phyloP scores from a whole-genome alignment of 345 rosid genomes.

The Balakata baccata region DNA sequence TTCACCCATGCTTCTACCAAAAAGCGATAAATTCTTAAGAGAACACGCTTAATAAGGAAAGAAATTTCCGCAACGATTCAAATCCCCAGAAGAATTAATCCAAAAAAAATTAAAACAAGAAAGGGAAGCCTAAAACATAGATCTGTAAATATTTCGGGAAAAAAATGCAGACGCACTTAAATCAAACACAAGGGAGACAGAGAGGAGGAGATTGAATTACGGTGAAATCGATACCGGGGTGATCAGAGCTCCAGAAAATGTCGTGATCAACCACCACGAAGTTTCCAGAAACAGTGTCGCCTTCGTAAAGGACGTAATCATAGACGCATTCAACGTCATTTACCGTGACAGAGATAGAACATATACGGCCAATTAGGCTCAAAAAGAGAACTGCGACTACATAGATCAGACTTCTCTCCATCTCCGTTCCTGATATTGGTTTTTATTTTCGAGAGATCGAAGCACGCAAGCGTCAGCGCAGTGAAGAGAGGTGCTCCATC shows the following conservation, averaged over 20 bases:
- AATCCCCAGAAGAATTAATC: neutral
- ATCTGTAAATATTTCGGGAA: neutral
- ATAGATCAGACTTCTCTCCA: slow-evolving; percentile 32
- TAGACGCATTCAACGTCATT: slow-evolving; percentile 82
- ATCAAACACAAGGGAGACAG: neutral
- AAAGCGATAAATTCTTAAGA: neutral
- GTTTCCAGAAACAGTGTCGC: slow-evolving; percentile 83
- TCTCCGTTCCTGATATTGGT: slow-evolving; percentile 7
- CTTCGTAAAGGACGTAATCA: slow-evolving; percentile 91
- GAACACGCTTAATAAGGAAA: neutral
- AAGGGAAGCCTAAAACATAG: neutral
- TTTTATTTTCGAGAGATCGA: neutral
- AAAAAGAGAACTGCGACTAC: slow-evolving; percentile 35
- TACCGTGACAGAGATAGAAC: slow-evolving; percentile 84
- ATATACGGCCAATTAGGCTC: slow-evolving; percentile 40
- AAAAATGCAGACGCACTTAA: too few species aligned
- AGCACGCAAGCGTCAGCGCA: neutral
- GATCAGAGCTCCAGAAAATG: slow-evolving; percentile 97
- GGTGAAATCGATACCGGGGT: slow-evolving; percentile 89
- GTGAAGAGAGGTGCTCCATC: too few species aligned
- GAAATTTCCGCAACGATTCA: neutral
- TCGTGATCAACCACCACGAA: slow-evolving; percentile 98
- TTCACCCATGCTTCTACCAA: neutral
- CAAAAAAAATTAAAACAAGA: neutral
- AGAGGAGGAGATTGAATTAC: slow-evolving; percentile 34